A percentile compares a stretch with the other conserved stretches of the same genome.
Evolutionary conservation across 352 stramenopile genomes (phyloP).

Genomic region (Pythium utonaiense): DNA sequence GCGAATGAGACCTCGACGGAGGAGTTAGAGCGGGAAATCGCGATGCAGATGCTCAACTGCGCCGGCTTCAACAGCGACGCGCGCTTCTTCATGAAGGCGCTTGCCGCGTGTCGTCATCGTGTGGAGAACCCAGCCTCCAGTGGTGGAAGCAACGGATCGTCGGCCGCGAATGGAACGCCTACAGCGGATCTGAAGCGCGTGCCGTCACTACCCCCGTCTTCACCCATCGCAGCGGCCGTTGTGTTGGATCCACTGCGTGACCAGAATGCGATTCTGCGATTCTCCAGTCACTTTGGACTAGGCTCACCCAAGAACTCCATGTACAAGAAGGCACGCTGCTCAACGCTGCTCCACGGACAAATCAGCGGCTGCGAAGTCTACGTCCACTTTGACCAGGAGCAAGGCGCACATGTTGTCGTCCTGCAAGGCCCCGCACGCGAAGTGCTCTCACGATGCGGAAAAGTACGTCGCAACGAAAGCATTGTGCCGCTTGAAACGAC

Average conservation of each 20-base stretch:
- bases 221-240: conserved; percentile 34
- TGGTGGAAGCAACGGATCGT: conserved; percentile 1
- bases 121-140: conserved; percentile 15
- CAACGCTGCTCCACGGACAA: conserved; percentile 38
- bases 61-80: conserved; percentile 35
- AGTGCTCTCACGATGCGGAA: conserved; percentile 45
- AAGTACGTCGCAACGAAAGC: conserved; percentile 30
- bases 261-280: conserved; percentile 44
- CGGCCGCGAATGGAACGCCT: not conserved
- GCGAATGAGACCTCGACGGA: conserved; percentile 40
- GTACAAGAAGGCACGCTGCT: conserved; percentile 33
- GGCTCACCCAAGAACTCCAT: conserved; percentile 28
- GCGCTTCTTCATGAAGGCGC: conserved; percentile 36
- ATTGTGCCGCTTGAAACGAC: conserved; percentile 33
- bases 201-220: conserved; percentile 34
- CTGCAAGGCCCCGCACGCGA: conserved; percentile 43
- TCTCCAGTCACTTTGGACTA: conserved; percentile 37
- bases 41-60: conserved; percentile 35
- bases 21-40: conserved; percentile 47
- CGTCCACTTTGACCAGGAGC: conserved; percentile 55
- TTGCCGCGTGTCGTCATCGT: conserved; percentile 39
- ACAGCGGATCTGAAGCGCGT: conserved; percentile 16
- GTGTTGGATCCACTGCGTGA: conserved; percentile 44
- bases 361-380: conserved; percentile 52
- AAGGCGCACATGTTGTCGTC: conserved; percentile 41